Evolutionary conservation across 2,329 filamentous ascomycete species (phyloP).

Genomic region (Rosellinia necatrix): DNA sequence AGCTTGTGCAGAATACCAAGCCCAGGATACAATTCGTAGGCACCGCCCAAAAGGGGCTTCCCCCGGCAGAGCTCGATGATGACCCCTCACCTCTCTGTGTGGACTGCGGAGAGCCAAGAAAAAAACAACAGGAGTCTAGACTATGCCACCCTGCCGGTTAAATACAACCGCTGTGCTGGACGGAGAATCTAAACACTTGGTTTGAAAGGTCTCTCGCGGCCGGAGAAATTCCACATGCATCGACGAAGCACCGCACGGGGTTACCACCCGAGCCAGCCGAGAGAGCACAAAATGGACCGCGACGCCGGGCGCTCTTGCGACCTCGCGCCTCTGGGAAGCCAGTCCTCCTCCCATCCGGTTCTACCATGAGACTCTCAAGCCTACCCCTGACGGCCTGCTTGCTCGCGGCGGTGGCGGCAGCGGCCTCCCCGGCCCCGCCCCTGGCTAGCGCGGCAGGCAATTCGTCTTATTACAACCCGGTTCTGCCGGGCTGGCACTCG

Average conservation of each 20-base stretch:
- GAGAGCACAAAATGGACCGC: slow-evolving; percentile 1
- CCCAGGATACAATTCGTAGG: too few relatives aligned
- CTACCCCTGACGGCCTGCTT: not conserved
- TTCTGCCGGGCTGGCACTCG: slow-evolving; percentile 55
- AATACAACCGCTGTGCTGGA: slow-evolving; percentile 12
- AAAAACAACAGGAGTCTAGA: not conserved
- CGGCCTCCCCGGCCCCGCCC: slow-evolving; percentile 1
- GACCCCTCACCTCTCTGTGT: not conserved
- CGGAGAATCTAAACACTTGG: not conserved
- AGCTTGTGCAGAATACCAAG: too few relatives aligned
- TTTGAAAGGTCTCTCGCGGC: not conserved
- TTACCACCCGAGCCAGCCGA: not conserved
- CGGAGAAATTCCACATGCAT: slow-evolving; percentile 11
- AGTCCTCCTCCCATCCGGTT: not conserved
- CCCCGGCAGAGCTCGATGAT: not conserved
- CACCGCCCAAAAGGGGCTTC: too few relatives aligned
- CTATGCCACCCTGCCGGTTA: slow-evolving; percentile 14
- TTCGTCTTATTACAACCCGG: slow-evolving; percentile 46
- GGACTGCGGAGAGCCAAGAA: slow-evolving; percentile 15
- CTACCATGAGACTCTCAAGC: slow-evolving; percentile 24
- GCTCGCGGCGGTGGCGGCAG: slow-evolving; percentile 6
- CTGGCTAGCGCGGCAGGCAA: slow-evolving; percentile 13
- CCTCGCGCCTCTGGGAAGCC: not conserved
- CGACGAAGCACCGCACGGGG: not conserved
- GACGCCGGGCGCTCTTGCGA: not conserved